Evolutionary conservation across 1,284 basidiomycete species (phyloP).

Genomic region (Cryptococcus maquisensis): DNA sequence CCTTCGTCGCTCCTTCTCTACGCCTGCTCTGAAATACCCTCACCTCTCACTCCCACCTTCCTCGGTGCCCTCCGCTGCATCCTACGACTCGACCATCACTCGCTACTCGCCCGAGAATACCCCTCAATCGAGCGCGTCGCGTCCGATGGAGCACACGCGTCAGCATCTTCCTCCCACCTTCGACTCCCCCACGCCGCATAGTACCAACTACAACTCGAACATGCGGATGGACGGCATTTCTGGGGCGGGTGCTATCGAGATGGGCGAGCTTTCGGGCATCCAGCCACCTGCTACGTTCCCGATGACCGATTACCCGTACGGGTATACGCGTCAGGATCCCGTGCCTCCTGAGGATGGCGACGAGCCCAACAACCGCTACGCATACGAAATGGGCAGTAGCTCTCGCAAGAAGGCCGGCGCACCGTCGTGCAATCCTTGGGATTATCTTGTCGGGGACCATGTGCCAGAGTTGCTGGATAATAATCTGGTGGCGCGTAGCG

Average conservation of each 20-base stretch:
- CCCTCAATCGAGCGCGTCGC: background rate
- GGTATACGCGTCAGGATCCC: constrained; percentile 17
- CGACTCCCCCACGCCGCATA: background rate
- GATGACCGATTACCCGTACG: constrained; percentile 9
- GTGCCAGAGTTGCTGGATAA: background rate
- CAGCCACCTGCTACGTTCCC: constrained; percentile 20
- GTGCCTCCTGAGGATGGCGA: constrained; percentile 16
- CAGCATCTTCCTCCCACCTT: background rate
- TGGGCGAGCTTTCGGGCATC: constrained; percentile 13
- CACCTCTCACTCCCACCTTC: background rate
- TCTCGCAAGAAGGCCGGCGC: background rate
- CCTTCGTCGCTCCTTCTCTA: background rate
- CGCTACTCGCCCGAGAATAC: background rate
- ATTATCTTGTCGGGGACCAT: constrained; percentile 15
- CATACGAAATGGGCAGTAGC: background rate
- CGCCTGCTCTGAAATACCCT: background rate
- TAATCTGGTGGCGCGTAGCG: background rate
- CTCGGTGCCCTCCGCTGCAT: background rate
- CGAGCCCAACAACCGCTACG: background rate
- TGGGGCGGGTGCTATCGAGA: background rate
- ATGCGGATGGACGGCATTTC: background rate
- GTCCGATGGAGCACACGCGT: background rate
- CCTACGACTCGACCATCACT: background rate
- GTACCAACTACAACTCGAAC: background rate
- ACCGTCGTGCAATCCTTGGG: constrained; percentile 23